These are phyloP conservation scores for Nematodospora valgi DNA, from an alignment of 805 yeast species.

Conservation along the genomic window DNA sequence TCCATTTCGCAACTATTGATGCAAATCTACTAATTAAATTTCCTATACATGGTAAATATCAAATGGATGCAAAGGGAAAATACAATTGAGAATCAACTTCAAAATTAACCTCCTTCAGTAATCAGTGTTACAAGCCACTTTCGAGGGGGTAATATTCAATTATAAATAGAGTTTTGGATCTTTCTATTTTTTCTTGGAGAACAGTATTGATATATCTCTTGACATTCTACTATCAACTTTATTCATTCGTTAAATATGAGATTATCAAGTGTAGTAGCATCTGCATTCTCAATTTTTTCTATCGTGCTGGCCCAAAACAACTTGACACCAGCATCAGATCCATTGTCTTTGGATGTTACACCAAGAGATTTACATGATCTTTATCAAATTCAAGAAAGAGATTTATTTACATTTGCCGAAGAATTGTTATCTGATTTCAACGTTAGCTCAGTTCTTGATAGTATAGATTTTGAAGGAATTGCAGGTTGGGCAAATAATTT, in stretches of 20 bases:
- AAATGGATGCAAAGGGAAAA: too few relatives aligned
- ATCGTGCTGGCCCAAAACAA: conserved; percentile 5
- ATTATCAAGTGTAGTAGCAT: conserved; percentile 13
- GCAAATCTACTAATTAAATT: too few relatives aligned
- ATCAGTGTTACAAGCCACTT: too few relatives aligned
- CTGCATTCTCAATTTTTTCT: conserved; percentile 11
- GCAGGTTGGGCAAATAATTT: conserved; percentile 28
- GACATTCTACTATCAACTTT: neutral
- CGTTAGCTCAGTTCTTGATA: conserved; percentile 9
- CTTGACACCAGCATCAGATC: conserved; percentile 4
- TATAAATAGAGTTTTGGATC: too few relatives aligned
- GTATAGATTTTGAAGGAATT: conserved; percentile 19
- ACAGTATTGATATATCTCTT: neutral
- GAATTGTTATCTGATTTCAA: conserved; percentile 11
- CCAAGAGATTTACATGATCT: conserved; percentile 7
- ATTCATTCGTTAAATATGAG: conserved; percentile 10
- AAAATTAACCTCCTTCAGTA: too few relatives aligned
- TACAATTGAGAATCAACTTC: too few relatives aligned
- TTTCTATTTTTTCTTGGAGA: too few relatives aligned
- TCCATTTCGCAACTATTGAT: too few relatives aligned
- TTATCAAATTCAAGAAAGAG: conserved; percentile 12
- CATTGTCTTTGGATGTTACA: conserved; percentile 6
- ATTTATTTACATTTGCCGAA: conserved; percentile 18
- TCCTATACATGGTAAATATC: too few relatives aligned
- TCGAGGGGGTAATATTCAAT: too few relatives aligned